Percentiles rank a stretch among this genome's conserved stretches.
phyloP scores from a whole-genome alignment of 257 asterid genomes.

The Anisodus acutangulus region DNA sequence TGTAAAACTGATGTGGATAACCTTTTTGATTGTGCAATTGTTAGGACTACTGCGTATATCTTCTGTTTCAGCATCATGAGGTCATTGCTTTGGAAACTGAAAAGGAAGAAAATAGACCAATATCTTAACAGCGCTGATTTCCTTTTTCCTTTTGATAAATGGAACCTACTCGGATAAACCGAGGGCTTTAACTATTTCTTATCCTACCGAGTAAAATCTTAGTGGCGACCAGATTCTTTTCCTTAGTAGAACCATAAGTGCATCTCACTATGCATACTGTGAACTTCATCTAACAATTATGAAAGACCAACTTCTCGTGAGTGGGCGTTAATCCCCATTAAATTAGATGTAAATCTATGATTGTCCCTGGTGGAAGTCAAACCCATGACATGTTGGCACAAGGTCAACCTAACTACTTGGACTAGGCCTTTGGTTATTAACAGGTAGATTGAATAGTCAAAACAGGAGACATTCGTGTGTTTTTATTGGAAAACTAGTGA shows the following conservation, averaged over 20 bases:
- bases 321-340: neutral
- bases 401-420: constrained; percentile 18
- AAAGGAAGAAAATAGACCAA: constrained; percentile 4
- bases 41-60: neutral
- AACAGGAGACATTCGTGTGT: neutral
- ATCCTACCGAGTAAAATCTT: neutral
- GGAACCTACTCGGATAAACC: neutral
- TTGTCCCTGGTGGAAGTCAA: constrained; percentile 12
- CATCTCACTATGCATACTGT: neutral
- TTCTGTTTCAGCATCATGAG: constrained; percentile 2
- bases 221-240: neutral
- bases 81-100: neutral
- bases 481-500: neutral
- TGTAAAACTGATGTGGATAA: neutral
- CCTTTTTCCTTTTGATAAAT: neutral
- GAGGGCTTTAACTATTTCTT: neutral
- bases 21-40: neutral
- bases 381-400: neutral
- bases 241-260: neutral
- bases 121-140: neutral
- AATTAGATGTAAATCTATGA: neutral
- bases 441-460: neutral
- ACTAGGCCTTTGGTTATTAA: neutral
- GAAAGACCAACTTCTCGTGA: neutral
- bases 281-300: neutral